Evolutionary conservation across 108 stramenopile genomes (phyloP).

Genomic region (Pseudonitzschia multiseries): DNA sequence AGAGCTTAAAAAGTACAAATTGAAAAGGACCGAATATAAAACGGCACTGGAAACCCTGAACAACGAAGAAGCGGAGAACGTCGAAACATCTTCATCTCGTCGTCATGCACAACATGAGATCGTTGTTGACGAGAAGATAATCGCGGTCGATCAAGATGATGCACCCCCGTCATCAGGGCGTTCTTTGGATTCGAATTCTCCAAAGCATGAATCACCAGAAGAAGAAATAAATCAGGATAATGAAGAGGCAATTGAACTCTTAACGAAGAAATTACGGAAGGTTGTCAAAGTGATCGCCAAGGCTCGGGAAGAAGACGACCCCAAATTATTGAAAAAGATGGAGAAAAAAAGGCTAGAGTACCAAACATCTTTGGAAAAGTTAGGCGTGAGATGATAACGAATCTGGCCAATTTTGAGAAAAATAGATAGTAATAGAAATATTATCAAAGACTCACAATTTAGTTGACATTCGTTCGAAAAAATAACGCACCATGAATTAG

Average conservation of each 20-base stretch:
- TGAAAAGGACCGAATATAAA: slow-evolving; percentile 13
- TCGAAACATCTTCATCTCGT: not conserved
- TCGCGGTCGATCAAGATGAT: not conserved
- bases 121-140: not conserved
- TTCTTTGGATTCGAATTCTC: not conserved
- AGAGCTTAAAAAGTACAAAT: not conserved
- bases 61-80: not conserved
- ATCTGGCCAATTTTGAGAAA: too few species aligned
- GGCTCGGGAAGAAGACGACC: slow-evolving; percentile 3
- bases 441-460: too few species aligned
- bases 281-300: slow-evolving; percentile 8
- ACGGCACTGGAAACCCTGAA: not conserved
- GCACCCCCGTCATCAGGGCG: not conserved
- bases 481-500: too few species aligned
- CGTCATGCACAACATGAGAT: not conserved
- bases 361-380: slow-evolving; percentile 1
- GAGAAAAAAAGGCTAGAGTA: slow-evolving; percentile 11
- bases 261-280: slow-evolving; percentile 13
- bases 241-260: not conserved
- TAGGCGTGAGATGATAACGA: not conserved
- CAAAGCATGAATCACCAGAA: not conserved
- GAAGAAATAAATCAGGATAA: not conserved
- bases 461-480: too few species aligned
- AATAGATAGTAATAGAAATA: too few species aligned
- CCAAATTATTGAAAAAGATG: slow-evolving; percentile 11